Conservation (phyloP, 2,329 filamentous ascomycete genomes). For the Myriosclerotinia duriaeana region DNA sequence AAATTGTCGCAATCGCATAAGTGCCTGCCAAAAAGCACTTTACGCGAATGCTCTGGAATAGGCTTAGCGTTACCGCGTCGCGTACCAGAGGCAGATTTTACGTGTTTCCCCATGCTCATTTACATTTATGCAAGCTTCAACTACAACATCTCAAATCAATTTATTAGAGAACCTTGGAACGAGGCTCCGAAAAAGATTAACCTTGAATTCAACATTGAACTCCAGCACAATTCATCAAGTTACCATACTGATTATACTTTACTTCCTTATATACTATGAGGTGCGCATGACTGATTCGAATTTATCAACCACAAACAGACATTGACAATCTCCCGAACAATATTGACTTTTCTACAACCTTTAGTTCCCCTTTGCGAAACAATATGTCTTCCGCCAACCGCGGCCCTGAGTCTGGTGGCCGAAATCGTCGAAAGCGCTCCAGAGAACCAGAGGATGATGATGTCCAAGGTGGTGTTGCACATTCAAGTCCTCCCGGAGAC, state of each 20-base stretch:
- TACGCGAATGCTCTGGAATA: constrained; percentile 25
- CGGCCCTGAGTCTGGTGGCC: constrained; percentile 50
- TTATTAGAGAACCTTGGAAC: too few relatives aligned
- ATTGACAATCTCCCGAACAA: constrained; percentile 17
- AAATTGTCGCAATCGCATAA: neutral
- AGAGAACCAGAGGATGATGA: constrained; percentile 65
- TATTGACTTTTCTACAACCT: constrained; percentile 37
- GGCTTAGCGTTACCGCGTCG: constrained; percentile 22
- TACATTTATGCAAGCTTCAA: constrained; percentile 16
- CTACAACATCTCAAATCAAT: neutral
- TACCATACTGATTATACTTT: neutral
- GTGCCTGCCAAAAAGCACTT: constrained; percentile 28
- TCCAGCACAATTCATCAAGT: constrained; percentile 6
- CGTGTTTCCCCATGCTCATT: constrained; percentile 17
- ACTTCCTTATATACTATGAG: constrained; percentile 26
- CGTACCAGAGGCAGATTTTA: constrained; percentile 2
- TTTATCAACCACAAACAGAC: neutral
- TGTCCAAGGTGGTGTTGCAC: constrained; percentile 51
- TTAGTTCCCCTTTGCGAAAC: constrained; percentile 77
- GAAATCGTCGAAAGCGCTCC: constrained; percentile 59
- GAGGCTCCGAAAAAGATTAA: too few relatives aligned
- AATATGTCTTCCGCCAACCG: constrained; percentile 83
- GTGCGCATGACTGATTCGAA: constrained; percentile 32
- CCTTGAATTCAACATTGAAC: neutral
- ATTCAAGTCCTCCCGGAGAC: constrained; percentile 53